These are phyloP conservation scores for Penstemon eatonii DNA, from an alignment of 257 asterid genomes.

Conservation along the genomic window DNA sequence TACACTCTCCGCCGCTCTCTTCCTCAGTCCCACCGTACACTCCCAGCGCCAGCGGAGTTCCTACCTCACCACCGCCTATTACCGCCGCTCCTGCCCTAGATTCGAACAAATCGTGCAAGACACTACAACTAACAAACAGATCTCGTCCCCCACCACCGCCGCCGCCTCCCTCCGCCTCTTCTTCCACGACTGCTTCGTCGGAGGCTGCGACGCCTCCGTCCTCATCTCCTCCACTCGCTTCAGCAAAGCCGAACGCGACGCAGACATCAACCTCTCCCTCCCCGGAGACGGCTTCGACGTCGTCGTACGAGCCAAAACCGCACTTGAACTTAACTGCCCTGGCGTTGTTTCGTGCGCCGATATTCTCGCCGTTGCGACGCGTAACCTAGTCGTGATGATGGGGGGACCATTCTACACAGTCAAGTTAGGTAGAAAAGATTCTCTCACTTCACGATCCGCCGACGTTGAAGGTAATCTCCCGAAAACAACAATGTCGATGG, in stretches of 20 bases:
- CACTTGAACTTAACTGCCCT: constrained; percentile 81
- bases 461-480: constrained; percentile 75
- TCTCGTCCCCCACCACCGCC: constrained; percentile 93
- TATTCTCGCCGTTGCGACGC: constrained; percentile 75
- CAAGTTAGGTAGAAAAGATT: constrained; percentile 67
- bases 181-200: constrained; percentile 88
- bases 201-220: constrained; percentile 91
- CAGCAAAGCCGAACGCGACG: constrained; percentile 83
- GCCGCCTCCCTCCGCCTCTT: constrained; percentile 92
- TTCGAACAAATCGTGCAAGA: constrained; percentile 75
- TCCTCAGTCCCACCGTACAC: constrained; percentile 24
- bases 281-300: constrained; percentile 98
- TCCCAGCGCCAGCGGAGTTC: constrained; percentile 29
- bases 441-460: constrained; percentile 43
- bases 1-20: constrained; percentile 20
- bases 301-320: constrained; percentile 80
- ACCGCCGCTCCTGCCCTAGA: constrained; percentile 60
- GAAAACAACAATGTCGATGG: constrained; percentile 60
- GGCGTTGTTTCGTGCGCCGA: constrained; percentile 92
- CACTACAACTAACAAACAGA: constrained; percentile 79
- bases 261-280: constrained; percentile 87
- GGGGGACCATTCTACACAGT: constrained; percentile 87
- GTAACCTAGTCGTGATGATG: constrained; percentile 75
- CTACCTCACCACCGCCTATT: constrained; percentile 43
- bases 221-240: constrained; percentile 80